These are phyloP conservation scores for Escovopsis sp. DNA, from an alignment of 2,329 filamentous ascomycete species.

Conservation along the genomic window DNA sequence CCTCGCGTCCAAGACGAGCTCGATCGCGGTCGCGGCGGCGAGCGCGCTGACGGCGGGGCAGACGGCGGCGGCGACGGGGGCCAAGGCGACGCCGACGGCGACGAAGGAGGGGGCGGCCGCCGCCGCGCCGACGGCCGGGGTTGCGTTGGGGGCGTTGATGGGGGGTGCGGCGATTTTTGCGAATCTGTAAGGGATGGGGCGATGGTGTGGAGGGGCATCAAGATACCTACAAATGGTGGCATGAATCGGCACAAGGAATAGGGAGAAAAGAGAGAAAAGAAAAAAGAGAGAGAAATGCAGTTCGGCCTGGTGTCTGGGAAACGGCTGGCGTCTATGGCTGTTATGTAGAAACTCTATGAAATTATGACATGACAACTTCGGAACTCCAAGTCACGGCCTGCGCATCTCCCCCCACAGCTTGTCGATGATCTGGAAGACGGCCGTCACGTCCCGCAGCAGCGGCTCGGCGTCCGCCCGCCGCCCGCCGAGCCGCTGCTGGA, in stretches of 20 bases:
- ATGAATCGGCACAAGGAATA: too few relatives aligned
- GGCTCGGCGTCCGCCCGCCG: conserved; percentile 44
- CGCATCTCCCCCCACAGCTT: conserved; percentile 55
- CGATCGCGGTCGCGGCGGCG: conserved; percentile 8
- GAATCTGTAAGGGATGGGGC: too few relatives aligned
- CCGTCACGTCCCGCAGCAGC: conserved; percentile 67
- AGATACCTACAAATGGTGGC: too few relatives aligned
- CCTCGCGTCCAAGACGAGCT: conserved; percentile 7
- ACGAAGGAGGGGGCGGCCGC: conserved; percentile 8
- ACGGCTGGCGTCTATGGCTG: neutral
- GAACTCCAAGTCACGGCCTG: too few relatives aligned
- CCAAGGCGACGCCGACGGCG: conserved; percentile 19
- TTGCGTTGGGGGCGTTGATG: conserved; percentile 30
- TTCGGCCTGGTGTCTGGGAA: too few relatives aligned
- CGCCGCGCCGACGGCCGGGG: conserved; percentile 24
- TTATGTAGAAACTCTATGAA: too few relatives aligned
- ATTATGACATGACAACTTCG: too few relatives aligned
- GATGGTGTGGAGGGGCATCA: too few relatives aligned
- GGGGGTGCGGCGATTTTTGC: conserved; percentile 29
- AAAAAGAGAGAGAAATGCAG: too few relatives aligned
- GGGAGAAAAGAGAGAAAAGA: too few relatives aligned
- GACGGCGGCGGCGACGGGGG: conserved; percentile 22
- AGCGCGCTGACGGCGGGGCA: conserved; percentile 6
- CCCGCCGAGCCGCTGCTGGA: conserved; percentile 73
- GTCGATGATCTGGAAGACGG: conserved; percentile 85